A percentile compares a stretch with the other conserved stretches of the same genome.
Evolutionary conservation across 2,329 filamentous ascomycete genomes (phyloP).

Genomic region (Orbilia oligospora): DNA sequence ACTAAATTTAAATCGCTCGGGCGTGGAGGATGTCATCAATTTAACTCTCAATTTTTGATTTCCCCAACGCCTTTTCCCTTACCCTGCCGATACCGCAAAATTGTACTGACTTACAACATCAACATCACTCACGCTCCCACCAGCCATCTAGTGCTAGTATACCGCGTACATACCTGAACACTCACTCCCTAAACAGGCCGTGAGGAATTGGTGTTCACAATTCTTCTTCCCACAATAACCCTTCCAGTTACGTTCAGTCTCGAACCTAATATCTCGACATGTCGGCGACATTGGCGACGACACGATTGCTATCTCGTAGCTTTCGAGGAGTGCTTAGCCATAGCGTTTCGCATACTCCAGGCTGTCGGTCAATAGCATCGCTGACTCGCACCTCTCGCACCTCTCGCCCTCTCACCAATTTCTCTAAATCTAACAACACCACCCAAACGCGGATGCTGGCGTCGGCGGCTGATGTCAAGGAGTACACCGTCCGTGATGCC

Average conservation of each 20-base stretch:
- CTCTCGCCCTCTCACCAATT: neutral
- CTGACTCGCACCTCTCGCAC: constrained; percentile 17
- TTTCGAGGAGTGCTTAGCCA: constrained; percentile 1
- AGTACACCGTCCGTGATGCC: constrained; percentile 84
- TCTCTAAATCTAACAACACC: constrained; percentile 20
- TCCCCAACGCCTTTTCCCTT: constrained; percentile 29
- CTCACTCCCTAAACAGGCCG: neutral
- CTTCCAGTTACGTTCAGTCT: neutral
- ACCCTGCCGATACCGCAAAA: constrained; percentile 29
- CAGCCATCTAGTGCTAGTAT: neutral
- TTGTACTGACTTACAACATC: neutral
- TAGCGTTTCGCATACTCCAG: neutral
- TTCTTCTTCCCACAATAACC: neutral
- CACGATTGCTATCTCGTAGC: constrained; percentile 38
- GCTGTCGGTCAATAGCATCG: constrained; percentile 43
- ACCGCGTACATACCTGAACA: neutral
- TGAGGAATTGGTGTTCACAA: neutral
- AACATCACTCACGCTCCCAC: neutral
- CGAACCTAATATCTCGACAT: constrained; percentile 1
- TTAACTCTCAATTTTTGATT: constrained; percentile 1
- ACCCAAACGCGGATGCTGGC: constrained; percentile 42
- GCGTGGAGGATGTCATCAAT: neutral
- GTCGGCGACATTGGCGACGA: constrained; percentile 31
- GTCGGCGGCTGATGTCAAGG: constrained; percentile 45
- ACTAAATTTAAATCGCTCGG: neutral